These are phyloP conservation scores for Solanum ossicruentum DNA, from an alignment of 257 asterid species.

Conservation along the genomic window DNA sequence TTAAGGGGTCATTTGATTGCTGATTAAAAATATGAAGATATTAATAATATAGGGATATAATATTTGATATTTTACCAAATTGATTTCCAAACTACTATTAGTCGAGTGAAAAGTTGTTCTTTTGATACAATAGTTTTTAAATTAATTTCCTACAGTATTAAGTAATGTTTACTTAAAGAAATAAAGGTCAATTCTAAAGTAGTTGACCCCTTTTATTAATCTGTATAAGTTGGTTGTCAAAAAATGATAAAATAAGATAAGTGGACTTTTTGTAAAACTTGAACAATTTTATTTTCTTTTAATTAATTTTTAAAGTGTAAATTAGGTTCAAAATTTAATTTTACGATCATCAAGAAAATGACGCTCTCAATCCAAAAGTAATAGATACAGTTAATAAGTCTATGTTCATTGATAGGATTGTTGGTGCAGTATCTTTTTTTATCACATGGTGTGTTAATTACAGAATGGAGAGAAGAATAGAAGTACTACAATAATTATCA, in stretches of 20 bases:
- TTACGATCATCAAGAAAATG: background rate
- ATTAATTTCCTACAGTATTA: background rate
- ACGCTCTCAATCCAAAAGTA: background rate
- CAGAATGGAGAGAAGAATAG: background rate
- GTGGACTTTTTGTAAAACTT: too few species aligned
- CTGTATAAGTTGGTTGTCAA: background rate
- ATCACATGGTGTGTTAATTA: conserved; percentile 27
- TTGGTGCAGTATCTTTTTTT: background rate
- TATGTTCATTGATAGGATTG: conserved; percentile 5
- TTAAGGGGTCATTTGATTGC: background rate
- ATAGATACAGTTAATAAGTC: background rate
- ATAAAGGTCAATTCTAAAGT: background rate
- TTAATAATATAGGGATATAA: background rate
- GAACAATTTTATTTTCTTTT: too few species aligned
- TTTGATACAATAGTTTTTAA: background rate
- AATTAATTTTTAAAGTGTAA: too few species aligned
- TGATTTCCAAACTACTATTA: background rate
- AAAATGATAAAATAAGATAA: too few species aligned
- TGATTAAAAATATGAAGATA: background rate
- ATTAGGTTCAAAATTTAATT: too few species aligned
- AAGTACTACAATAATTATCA: conserved; percentile 1
- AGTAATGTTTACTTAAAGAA: background rate
- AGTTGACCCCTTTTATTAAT: background rate
- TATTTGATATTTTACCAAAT: background rate
- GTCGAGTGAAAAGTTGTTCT: background rate